Percentiles rank a stretch among this genome's conserved stretches.
Conservation (phyloP, 345 rosid genomes). For the Salix purpurea region DNA sequence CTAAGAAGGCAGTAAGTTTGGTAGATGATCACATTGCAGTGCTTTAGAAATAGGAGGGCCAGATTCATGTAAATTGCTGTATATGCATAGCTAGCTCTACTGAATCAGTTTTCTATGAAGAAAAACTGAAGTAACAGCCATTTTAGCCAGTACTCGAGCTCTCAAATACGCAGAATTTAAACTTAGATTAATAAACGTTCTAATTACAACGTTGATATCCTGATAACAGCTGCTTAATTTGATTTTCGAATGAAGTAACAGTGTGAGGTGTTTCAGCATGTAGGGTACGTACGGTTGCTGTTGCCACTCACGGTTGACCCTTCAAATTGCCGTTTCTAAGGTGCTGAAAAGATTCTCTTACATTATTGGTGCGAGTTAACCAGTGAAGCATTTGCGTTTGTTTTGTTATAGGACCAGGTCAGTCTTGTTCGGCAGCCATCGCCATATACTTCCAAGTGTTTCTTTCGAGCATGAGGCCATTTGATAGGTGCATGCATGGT, state of each 20-base stretch:
- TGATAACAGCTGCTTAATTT: neutral
- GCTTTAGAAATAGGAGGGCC: neutral
- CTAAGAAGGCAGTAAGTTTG: neutral
- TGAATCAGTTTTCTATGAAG: neutral
- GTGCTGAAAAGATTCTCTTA: neutral
- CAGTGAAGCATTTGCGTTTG: neutral
- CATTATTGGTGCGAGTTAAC: neutral
- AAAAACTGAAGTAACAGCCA: neutral
- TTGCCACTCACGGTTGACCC: neutral
- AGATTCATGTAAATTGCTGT: neutral
- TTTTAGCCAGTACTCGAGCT: neutral
- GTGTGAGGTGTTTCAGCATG: neutral
- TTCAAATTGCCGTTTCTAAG: neutral
- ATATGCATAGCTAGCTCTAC: neutral
- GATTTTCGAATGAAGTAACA: neutral
- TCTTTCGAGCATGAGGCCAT: neutral
- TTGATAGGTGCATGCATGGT: neutral
- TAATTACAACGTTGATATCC: neutral
- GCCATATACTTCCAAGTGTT: neutral
- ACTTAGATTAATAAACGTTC: neutral
- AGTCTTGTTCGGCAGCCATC: slow-evolving; percentile 2
- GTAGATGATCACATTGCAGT: neutral
- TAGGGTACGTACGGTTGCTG: neutral
- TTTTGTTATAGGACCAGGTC: neutral
- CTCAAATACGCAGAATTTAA: neutral